A percentile compares a stretch with the other conserved stretches of the same genome.
phyloP scores from a whole-genome alignment of 441 rosid species.

The Brassica hybrid region DNA sequence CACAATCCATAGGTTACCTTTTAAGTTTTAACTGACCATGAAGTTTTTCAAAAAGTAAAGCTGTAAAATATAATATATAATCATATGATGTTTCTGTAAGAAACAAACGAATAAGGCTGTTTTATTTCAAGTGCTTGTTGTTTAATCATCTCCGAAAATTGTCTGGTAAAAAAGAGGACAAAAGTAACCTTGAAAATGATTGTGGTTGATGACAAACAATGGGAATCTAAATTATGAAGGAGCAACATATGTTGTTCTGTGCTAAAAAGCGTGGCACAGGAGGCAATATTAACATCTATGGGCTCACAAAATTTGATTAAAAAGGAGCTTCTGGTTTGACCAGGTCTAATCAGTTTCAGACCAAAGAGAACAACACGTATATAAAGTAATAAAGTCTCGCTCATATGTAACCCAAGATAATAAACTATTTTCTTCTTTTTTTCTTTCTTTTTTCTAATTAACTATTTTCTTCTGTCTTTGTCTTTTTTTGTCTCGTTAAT shows the following conservation, averaged over 20 bases:
- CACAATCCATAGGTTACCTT: neutral
- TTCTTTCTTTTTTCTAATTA: too few relatives aligned
- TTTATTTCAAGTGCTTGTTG: slow-evolving; percentile 8
- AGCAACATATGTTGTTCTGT: slow-evolving; percentile 36
- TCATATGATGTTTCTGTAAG: neutral
- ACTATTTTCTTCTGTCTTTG: too few relatives aligned
- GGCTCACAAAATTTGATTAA: slow-evolving; percentile 19
- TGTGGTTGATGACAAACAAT: slow-evolving; percentile 39
- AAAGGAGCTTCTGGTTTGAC: slow-evolving; percentile 41
- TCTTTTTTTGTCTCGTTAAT: too few relatives aligned
- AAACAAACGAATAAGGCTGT: neutral
- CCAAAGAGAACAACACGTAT: slow-evolving; percentile 17
- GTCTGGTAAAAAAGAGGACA: slow-evolving; percentile 42
- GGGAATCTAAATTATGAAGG: slow-evolving; percentile 39
- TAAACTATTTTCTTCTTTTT: neutral
- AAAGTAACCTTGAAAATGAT: slow-evolving; percentile 43
- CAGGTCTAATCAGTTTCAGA: slow-evolving; percentile 39
- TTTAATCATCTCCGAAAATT: slow-evolving; percentile 20
- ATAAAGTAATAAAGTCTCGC: neutral
- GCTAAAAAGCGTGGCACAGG: slow-evolving; percentile 41
- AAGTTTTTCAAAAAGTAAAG: neutral
- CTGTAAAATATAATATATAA: neutral
- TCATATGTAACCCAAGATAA: slow-evolving; percentile 11
- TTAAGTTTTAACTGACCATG: neutral
- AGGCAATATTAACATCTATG: slow-evolving; percentile 29